These are phyloP conservation scores for Phytophthora europaea DNA, from an alignment of 352 stramenopile genomes.

Conservation along the genomic window DNA sequence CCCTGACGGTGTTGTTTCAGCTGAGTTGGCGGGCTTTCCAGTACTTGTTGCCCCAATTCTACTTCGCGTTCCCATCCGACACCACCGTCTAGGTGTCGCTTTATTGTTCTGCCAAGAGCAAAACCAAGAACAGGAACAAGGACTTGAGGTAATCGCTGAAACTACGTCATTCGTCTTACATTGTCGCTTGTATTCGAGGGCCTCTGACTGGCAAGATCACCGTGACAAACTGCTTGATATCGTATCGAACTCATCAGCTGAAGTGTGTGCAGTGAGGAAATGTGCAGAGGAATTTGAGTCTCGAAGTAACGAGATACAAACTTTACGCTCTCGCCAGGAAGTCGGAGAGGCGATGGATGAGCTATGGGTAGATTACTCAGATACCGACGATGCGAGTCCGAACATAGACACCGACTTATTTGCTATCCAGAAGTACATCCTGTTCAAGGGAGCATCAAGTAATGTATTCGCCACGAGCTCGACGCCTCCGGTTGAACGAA, in stretches of 20 bases:
- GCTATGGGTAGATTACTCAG: conserved; percentile 16
- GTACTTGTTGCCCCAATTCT: conserved; percentile 38
- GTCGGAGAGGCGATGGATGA: conserved; percentile 29
- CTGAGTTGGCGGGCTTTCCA: conserved; percentile 39
- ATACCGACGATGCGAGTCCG: not conserved
- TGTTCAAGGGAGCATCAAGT: conserved; percentile 43
- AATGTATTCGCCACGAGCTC: not conserved
- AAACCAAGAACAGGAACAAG: conserved; percentile 27
- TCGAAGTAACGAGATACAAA: conserved; percentile 22
- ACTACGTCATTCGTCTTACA: conserved; percentile 16
- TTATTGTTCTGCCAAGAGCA: conserved; percentile 35
- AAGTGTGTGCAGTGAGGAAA: conserved; percentile 39
- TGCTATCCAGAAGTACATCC: conserved; percentile 64
- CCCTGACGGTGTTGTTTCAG: conserved; percentile 7
- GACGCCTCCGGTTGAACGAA: conserved; percentile 11
- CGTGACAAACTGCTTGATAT: conserved; percentile 21
- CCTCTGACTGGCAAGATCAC: conserved; percentile 25
- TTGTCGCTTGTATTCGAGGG: conserved; percentile 27
- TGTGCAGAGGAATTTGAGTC: conserved; percentile 23
- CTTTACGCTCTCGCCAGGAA: conserved; percentile 30
- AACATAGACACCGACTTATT: conserved; percentile 4
- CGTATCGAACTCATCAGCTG: conserved; percentile 26
- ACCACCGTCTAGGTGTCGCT: conserved; percentile 15
- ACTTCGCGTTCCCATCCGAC: conserved; percentile 22
- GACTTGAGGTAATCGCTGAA: not conserved